Conservation (phyloP, 2,329 filamentous ascomycete genomes). For the Pseudocercospora eumusae region DNA sequence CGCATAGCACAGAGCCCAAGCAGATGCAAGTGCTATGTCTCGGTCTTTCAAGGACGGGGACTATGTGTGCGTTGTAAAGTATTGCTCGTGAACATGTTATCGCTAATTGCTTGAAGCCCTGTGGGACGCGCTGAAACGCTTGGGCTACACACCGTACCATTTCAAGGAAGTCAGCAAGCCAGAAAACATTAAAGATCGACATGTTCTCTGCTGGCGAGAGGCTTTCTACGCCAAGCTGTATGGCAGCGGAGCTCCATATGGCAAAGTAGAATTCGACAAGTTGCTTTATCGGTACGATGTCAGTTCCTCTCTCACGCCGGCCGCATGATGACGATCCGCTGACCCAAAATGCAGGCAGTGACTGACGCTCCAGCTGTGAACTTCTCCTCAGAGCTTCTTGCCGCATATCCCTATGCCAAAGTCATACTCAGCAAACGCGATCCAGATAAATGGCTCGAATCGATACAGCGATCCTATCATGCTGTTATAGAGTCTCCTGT, state of each 20-base stretch:
- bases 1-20: neutral
- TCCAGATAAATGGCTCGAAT: conserved; percentile 43
- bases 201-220: conserved; percentile 18
- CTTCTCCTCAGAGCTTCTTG: conserved; percentile 38
- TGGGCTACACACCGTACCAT: conserved; percentile 17
- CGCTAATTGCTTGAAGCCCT: conserved; percentile 4
- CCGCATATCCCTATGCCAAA: conserved; percentile 67
- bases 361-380: conserved; percentile 14
- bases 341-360: neutral
- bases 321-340: no score
- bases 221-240: conserved; percentile 17
- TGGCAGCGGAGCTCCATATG: conserved; percentile 12
- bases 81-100: neutral
- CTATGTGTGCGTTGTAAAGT: conserved; percentile 13
- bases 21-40: conserved; percentile 20
- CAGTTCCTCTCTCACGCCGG: no score
- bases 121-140: conserved; percentile 14
- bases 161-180: conserved; percentile 15
- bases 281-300: conserved; percentile 16
- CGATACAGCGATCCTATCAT: conserved; percentile 14
- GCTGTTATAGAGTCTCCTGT: conserved; percentile 12
- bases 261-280: conserved; percentile 11
- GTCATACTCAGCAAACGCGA: conserved; percentile 57
- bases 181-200: conserved; percentile 12
- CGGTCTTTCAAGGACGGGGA: conserved; percentile 19